These are phyloP conservation scores for Lachnellula hyalina DNA, from an alignment of 2,329 filamentous ascomycete genomes.

Conservation along the genomic window DNA sequence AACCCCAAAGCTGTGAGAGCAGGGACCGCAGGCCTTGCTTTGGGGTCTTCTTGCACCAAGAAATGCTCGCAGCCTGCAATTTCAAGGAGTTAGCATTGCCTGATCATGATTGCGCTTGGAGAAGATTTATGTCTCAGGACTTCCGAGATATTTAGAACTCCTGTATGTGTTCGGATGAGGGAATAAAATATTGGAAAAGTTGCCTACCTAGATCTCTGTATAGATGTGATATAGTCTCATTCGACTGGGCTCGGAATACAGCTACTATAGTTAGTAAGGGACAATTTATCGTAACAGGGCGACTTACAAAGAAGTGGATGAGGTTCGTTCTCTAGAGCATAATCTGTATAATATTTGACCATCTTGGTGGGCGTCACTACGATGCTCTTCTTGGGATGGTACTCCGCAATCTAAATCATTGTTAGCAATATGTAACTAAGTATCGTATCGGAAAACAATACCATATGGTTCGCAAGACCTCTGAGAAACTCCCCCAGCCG, in stretches of 20 bases:
- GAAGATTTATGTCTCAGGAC: conserved; percentile 20
- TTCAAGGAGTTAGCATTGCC: conserved; percentile 46
- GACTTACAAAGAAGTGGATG: conserved; percentile 64
- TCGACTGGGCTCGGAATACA: too few species aligned
- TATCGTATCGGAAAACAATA: conserved; percentile 36
- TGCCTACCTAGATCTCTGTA: background rate
- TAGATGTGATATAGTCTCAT: background rate
- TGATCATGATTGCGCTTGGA: conserved; percentile 17
- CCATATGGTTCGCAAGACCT: conserved; percentile 69
- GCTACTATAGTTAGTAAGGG: background rate
- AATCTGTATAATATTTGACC: conserved; percentile 64
- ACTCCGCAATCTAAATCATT: conserved; percentile 56
- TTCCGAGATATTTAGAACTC: background rate
- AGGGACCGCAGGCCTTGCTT: conserved; percentile 53
- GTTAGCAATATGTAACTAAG: conserved; percentile 9
- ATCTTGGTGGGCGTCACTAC: conserved; percentile 75
- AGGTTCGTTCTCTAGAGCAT: conserved; percentile 57
- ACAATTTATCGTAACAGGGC: too few species aligned
- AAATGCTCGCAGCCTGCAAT: conserved; percentile 60
- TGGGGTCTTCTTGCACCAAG: conserved; percentile 51
- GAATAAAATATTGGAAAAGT: too few species aligned
- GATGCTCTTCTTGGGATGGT: conserved; percentile 59
- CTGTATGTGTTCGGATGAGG: too few species aligned
- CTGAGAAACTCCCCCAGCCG: conserved; percentile 66
- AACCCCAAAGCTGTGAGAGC: conserved; percentile 65